These are phyloP conservation scores for Malus asiatica DNA, from an alignment of 306 rosid species.

Conservation along the genomic window DNA sequence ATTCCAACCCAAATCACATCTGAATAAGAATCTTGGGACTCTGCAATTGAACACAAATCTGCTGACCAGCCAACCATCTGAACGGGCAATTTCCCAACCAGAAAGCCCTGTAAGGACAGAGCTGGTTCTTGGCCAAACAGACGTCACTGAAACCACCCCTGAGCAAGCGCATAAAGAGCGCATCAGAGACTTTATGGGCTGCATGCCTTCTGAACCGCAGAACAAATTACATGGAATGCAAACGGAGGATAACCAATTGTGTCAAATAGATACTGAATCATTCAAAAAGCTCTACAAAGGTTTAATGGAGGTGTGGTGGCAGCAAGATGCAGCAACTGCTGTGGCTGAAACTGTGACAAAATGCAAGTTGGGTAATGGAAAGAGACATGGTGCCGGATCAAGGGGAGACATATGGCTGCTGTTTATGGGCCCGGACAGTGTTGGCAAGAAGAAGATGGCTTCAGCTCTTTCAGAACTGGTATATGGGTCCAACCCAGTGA, in stretches of 20 bases:
- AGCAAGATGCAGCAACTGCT: conserved; percentile 83
- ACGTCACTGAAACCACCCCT: conserved; percentile 19
- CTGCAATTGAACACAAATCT: conserved; percentile 50
- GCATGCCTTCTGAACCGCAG: conserved; percentile 60
- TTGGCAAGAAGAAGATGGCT: conserved; percentile 97
- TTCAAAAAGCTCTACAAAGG: conserved; percentile 71
- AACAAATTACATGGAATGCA: conserved; percentile 48
- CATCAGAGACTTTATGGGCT: conserved; percentile 56
- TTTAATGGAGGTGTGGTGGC: conserved; percentile 97
- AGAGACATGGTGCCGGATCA: conserved; percentile 37
- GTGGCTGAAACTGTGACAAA: conserved; percentile 73
- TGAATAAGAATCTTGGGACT: conserved; percentile 56
- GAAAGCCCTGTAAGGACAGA: conserved; percentile 68
- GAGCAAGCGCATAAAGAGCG: conserved; percentile 45
- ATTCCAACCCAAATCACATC: conserved; percentile 52
- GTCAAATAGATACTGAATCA: conserved; percentile 52
- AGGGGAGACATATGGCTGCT: conserved; percentile 86
- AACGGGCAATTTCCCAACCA: conserved; percentile 21
- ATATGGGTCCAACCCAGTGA: conserved; percentile 59
- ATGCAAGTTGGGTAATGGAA: conserved; percentile 70
- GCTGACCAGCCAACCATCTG: conserved; percentile 32
- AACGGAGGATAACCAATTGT: conserved; percentile 36
- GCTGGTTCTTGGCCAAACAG: conserved; percentile 69
- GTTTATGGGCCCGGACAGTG: conserved; percentile 78
- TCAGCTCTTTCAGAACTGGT: conserved; percentile 73